Evolutionary conservation across 352 stramenopile species (phyloP).

Genomic region (Discostella stelligera): DNA sequence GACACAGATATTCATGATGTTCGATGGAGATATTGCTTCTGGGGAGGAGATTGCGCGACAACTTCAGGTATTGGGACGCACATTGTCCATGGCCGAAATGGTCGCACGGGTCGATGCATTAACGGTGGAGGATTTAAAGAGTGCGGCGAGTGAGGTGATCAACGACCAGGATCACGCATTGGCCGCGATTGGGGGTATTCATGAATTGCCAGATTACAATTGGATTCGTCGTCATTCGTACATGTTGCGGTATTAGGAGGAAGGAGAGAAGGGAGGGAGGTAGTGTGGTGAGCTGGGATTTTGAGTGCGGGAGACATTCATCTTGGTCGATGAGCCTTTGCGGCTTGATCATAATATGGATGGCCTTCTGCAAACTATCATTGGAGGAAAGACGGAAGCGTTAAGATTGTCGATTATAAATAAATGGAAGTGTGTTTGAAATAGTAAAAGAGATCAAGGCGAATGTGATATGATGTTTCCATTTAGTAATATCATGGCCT

Average conservation of each 20-base stretch:
- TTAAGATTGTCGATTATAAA: too few relatives aligned
- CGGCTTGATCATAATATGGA: too few relatives aligned
- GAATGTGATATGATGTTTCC: too few relatives aligned
- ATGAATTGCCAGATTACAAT: constrained; percentile 99
- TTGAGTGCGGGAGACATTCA: too few relatives aligned
- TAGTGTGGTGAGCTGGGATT: too few relatives aligned
- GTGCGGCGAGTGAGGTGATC: constrained; percentile 79
- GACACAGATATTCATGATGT: constrained; percentile 97
- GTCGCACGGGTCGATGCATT: constrained; percentile 95
- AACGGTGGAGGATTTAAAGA: constrained; percentile 88
- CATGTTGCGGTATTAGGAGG: constrained; percentile 87
- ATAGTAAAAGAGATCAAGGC: too few relatives aligned
- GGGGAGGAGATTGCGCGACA: constrained; percentile 41
- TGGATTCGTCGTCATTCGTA: constrained; percentile 99
- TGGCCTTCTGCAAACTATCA: too few relatives aligned
- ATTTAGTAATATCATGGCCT: too few relatives aligned
- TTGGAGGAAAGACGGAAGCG: too few relatives aligned
- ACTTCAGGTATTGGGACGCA: constrained; percentile 66
- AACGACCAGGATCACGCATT: constrained; percentile 97
- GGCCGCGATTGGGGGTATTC: constrained; percentile 94
- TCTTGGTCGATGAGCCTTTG: too few relatives aligned
- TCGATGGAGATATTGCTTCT: constrained; percentile 83
- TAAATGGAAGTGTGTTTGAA: too few relatives aligned
- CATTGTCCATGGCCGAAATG: constrained; percentile 93
- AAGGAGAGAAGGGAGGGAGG: too few relatives aligned